phyloP scores from a whole-genome alignment of 2,329 filamentous ascomycete species.

The Colletotrichum coccodes region DNA sequence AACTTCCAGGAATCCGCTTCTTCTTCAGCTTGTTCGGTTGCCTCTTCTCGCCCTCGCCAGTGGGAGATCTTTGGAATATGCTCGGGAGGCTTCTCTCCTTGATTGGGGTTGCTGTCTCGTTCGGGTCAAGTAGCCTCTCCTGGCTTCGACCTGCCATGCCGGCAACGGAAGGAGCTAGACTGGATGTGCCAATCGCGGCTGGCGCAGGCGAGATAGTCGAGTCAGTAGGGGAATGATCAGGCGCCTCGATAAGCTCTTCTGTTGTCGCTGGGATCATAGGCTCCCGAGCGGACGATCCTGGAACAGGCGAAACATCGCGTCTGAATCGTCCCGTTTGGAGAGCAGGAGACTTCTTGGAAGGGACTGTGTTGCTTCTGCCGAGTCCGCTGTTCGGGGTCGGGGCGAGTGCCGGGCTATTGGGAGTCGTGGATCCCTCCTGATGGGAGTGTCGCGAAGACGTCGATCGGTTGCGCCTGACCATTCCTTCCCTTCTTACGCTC shows the following conservation, averaged over 20 bases:
- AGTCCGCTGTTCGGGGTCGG: slow-evolving; percentile 66
- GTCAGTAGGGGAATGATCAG: slow-evolving; percentile 21
- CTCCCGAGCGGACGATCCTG: slow-evolving; percentile 48
- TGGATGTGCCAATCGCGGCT: slow-evolving; percentile 39
- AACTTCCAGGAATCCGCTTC: slow-evolving; percentile 79
- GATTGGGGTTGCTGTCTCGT: slow-evolving; percentile 62
- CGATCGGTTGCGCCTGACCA: slow-evolving; percentile 87
- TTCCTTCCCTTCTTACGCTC: slow-evolving; percentile 83
- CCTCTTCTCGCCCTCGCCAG: slow-evolving; percentile 69
- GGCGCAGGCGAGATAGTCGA: slow-evolving; percentile 40
- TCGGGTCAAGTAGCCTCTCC: slow-evolving; percentile 56
- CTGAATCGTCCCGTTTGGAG: slow-evolving; percentile 74
- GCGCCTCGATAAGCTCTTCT: slow-evolving; percentile 22
- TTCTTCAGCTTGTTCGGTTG: slow-evolving; percentile 93
- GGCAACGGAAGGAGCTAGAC: slow-evolving; percentile 41
- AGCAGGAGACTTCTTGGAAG: slow-evolving; percentile 86
- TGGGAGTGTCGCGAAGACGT: slow-evolving; percentile 90
- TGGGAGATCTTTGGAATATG: slow-evolving; percentile 77
- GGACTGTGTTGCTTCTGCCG: slow-evolving; percentile 86
- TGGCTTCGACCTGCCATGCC: slow-evolving; percentile 56
- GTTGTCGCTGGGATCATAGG: slow-evolving; percentile 43
- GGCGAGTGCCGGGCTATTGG: slow-evolving; percentile 68
- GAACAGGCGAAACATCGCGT: slow-evolving; percentile 37
- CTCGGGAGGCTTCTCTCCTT: slow-evolving; percentile 75
- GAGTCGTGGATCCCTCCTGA: slow-evolving; percentile 77